These are phyloP conservation scores for Talaromyces proteolyticus DNA, from an alignment of 495 filamentous ascomycete species.

Conservation along the genomic window DNA sequence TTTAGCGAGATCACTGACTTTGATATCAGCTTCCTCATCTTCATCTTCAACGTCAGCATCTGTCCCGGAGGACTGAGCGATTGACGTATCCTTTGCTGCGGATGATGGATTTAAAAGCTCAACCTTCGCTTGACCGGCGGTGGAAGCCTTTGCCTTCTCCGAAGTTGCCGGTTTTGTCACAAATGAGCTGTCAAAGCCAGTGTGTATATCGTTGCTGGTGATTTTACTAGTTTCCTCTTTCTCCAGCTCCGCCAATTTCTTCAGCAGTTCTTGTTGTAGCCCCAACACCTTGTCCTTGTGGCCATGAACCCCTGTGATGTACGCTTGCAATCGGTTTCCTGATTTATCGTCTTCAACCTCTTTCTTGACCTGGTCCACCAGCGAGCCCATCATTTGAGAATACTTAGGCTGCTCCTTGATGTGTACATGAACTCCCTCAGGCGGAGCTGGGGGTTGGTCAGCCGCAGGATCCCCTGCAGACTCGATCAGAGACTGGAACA, in stretches of 20 bases:
- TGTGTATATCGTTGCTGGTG: constrained; percentile 85
- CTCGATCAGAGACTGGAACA: constrained; percentile 85
- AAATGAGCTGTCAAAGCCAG: constrained; percentile 82
- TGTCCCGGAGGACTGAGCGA: constrained; percentile 46
- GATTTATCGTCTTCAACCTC: constrained; percentile 66
- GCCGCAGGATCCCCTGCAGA: constrained; percentile 62
- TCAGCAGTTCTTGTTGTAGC: constrained; percentile 66
- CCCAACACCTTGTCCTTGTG: constrained; percentile 73
- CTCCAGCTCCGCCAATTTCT: constrained; percentile 74
- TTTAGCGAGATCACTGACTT: constrained; percentile 68
- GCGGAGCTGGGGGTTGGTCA: constrained; percentile 65
- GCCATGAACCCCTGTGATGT: constrained; percentile 65
- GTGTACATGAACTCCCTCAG: constrained; percentile 71
- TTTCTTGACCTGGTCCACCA: constrained; percentile 93
- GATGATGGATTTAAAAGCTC: constrained; percentile 77
- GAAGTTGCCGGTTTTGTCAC: constrained; percentile 58
- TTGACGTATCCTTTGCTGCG: constrained; percentile 22
- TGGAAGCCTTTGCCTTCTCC: constrained; percentile 24
- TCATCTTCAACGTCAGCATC: constrained; percentile 53
- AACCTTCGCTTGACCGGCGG: constrained; percentile 41
- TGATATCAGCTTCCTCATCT: constrained; percentile 61
- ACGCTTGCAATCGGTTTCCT: constrained; percentile 60
- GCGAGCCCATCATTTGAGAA: constrained; percentile 88
- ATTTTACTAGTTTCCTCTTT: constrained; percentile 86
- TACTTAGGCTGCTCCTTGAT: constrained; percentile 75